These are phyloP conservation scores for Claviceps arundinis DNA, from an alignment of 2,329 filamentous ascomycete species.

Conservation along the genomic window DNA sequence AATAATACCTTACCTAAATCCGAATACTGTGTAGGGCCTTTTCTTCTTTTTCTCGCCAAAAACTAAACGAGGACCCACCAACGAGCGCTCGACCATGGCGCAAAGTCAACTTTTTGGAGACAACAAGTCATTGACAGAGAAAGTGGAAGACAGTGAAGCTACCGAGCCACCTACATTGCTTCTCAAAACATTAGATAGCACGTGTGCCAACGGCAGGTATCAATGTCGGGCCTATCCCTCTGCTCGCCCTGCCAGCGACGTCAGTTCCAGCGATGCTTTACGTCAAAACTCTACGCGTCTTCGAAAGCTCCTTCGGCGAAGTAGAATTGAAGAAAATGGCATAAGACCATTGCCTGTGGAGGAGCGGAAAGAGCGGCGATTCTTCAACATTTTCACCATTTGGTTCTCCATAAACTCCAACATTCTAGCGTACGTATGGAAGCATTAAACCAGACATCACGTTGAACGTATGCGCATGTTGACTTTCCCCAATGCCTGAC, in stretches of 20 bases:
- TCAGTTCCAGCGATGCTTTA: background rate
- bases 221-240: background rate
- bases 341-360: conserved; percentile 29
- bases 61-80: background rate
- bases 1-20: too few relatives aligned
- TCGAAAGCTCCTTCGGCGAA: conserved; percentile 19
- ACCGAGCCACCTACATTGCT: background rate
- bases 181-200: background rate
- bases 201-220: background rate
- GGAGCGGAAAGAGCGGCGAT: conserved; percentile 26
- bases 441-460: background rate
- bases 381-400: conserved; percentile 32
- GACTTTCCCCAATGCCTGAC: background rate
- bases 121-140: background rate
- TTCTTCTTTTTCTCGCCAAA: background rate
- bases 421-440: conserved; percentile 26
- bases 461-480: background rate
- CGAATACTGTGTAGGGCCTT: background rate
- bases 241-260: background rate
- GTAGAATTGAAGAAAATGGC: conserved; percentile 30
- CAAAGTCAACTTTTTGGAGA: background rate
- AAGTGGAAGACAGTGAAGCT: background rate
- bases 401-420: conserved; percentile 37
- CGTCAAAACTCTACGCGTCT: background rate
- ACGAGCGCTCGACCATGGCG: background rate